Evolutionary conservation across 352 stramenopile genomes (phyloP), one percentile per base, ranked within the genome.

Genomic region (Globisporangium nodosum): DNA sequence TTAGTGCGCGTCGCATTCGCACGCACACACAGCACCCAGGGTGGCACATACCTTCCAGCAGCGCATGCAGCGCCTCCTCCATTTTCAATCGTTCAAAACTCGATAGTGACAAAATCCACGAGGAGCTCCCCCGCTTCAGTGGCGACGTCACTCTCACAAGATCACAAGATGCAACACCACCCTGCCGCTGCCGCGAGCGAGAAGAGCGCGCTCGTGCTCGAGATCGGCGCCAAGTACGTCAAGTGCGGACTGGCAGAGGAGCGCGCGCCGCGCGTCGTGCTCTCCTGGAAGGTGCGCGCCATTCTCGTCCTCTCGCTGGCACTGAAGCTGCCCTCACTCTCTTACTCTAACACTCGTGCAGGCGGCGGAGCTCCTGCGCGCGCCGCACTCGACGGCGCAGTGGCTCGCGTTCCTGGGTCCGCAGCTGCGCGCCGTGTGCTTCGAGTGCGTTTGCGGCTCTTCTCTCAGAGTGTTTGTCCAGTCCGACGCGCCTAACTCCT

Each of bases 191-290:
- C 43, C n/a, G 52, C 54, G 45, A 67, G 55, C 52, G 75, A 85
- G 57, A 85, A 82, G 70, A 78, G 60, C 49, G 71, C 80, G 71
- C 76, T 95, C 50, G 83, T 95, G 64, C 63, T 95, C 54, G 85
- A 95, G 61, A 55, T 95, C 33, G 85, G 85, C 45, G 62, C 66
- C 18, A 80, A 78, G 46, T 92, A 78, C 68, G 60, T 86, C 45
- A 81, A 85, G 58, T 82, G 72, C 56, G 85, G 85, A 16, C 59
- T 95, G 48, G 87, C 85, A 9, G 81, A 83, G 48, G 85, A 95
- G 69, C 77, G 82, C 21, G 74, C 78, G 31, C 83, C 85, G 49
- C 85, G 83, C 13, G 82, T 66, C 45, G 69, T 92, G 11, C 50
- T 84, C 54, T 63, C 69, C 21, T 95, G 83, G 79, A 69, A 91